These are phyloP conservation scores for Corymbia citriodora DNA, from an alignment of 441 rosid species.

Conservation along the genomic window DNA sequence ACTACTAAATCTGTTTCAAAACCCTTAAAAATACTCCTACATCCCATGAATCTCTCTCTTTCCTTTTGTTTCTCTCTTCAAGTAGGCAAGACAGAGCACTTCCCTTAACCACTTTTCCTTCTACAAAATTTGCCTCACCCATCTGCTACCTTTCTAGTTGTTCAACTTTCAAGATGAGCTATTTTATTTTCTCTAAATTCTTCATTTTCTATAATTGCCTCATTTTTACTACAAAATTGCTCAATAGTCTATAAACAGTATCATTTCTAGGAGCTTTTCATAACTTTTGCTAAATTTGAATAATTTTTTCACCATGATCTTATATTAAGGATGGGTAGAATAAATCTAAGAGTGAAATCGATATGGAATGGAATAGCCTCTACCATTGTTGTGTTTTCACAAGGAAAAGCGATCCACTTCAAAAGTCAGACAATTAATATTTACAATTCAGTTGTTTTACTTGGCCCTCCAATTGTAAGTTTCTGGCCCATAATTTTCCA, in stretches of 20 bases:
- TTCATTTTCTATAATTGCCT: background rate
- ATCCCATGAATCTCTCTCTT: background rate
- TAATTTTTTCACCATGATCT: background rate
- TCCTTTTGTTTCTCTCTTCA: no score
- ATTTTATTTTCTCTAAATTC: background rate
- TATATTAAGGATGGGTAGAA: background rate
- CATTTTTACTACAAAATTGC: background rate
- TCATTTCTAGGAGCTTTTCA: background rate
- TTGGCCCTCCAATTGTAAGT: background rate
- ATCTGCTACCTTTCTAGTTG: background rate
- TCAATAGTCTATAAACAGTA: background rate
- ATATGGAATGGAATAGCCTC: background rate
- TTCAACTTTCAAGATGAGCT: background rate
- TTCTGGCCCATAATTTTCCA: fast-evolving
- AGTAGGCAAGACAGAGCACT: background rate
- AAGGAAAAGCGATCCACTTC: background rate
- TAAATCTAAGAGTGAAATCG: background rate
- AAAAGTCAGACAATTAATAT: background rate
- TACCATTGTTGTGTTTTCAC: background rate
- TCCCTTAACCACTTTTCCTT: background rate
- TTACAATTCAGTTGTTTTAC: background rate
- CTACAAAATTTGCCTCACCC: background rate
- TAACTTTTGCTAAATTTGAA: background rate
- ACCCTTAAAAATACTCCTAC: background rate
- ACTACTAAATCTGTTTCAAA: background rate